Conservation (phyloP, 352 stramenopile species). For the Aphanomyces stellatus region DNA sequence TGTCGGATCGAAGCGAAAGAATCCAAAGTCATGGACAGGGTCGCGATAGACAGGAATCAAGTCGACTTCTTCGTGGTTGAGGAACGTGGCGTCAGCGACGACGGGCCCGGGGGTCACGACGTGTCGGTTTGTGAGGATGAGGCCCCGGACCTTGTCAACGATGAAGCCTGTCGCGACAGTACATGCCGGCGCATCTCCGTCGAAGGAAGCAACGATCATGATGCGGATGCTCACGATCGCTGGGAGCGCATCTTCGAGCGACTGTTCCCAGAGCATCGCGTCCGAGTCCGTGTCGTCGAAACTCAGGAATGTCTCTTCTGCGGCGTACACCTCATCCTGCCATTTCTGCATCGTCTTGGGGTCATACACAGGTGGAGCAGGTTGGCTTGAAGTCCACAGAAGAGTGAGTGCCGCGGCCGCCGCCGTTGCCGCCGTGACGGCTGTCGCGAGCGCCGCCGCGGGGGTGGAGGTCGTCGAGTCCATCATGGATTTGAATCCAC, state of each 20-base stretch:
- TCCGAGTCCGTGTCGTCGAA: too few relatives aligned
- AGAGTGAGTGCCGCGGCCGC: too few relatives aligned
- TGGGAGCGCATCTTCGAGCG: slow-evolving; percentile 56
- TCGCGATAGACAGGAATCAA: slow-evolving; percentile 85
- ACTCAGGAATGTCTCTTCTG: too few relatives aligned
- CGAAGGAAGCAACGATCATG: slow-evolving; percentile 77
- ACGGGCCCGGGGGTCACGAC: slow-evolving; percentile 84
- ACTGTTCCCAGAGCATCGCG: slow-evolving; percentile 58
- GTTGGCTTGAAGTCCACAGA: too few relatives aligned
- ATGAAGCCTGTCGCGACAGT: slow-evolving; percentile 88
- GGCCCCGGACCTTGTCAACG: slow-evolving; percentile 74
- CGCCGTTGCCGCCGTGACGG: too few relatives aligned
- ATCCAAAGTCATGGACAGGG: slow-evolving; percentile 91
- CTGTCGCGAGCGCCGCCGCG: too few relatives aligned
- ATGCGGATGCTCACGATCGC: slow-evolving; percentile 83
- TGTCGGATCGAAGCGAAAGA: slow-evolving; percentile 83
- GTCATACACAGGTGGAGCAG: too few relatives aligned
- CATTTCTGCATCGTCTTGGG: too few relatives aligned
- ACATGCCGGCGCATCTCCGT: slow-evolving; percentile 76
- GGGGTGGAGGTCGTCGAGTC: too few relatives aligned
- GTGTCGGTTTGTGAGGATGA: slow-evolving; percentile 91
- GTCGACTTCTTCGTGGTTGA: slow-evolving; percentile 90
- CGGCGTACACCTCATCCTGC: too few relatives aligned
- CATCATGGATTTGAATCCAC: too few relatives aligned
- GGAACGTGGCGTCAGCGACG: slow-evolving; percentile 85